A percentile compares a stretch with the other conserved stretches of the same genome.
Evolutionary conservation across 2,329 filamentous ascomycete genomes (phyloP).

Genomic region (Pseudocercospora eumusae): DNA sequence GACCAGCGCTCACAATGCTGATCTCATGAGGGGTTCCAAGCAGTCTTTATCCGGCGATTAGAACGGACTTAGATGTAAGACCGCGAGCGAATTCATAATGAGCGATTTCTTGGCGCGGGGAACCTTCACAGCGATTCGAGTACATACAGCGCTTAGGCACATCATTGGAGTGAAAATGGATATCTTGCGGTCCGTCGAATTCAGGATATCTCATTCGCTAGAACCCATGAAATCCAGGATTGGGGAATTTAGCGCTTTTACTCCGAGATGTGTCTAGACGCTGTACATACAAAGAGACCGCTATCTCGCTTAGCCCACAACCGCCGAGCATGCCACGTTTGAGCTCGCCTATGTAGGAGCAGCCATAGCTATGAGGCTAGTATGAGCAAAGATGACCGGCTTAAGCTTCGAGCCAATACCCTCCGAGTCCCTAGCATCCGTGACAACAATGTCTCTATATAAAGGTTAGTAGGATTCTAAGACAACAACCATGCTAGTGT

Average conservation of each 20-base stretch:
- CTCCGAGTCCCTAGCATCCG: too few species aligned
- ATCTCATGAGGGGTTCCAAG: background rate
- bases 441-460: too few species aligned
- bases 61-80: constrained; percentile 13
- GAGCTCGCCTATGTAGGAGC: background rate
- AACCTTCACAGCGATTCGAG: background rate
- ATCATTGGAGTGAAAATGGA: too few species aligned
- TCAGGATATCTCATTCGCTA: too few species aligned
- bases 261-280: too few species aligned
- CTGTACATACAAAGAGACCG: background rate
- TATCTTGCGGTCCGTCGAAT: too few species aligned
- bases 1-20: background rate
- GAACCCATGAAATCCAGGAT: too few species aligned
- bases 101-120: background rate
- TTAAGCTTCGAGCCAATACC: background rate
- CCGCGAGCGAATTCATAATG: background rate
- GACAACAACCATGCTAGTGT: too few species aligned
- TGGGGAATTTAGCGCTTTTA: too few species aligned
- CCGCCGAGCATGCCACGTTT: background rate
- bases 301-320: background rate
- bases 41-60: constrained; percentile 13
- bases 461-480: too few species aligned
- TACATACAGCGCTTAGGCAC: too few species aligned
- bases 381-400: background rate
- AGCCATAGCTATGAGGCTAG: too few species aligned